Evolutionary conservation across 306 rosid genomes (phyloP), one percentile per base, ranked within the genome.

Genomic region (Quercus wislizeni): DNA sequence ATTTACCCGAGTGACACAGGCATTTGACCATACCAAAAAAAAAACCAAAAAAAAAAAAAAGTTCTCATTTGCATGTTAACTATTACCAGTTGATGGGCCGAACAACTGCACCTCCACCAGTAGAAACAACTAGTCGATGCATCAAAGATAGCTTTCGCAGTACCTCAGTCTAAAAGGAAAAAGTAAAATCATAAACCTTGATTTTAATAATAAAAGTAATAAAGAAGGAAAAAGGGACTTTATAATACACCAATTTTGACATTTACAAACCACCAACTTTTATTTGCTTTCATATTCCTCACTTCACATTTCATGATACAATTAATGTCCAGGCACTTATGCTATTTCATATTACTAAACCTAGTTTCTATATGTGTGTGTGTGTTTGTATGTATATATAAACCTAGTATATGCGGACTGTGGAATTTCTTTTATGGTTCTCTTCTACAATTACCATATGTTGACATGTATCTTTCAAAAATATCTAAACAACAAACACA

Each of bases 31-130:
- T 38, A 38, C 3, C 46, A 38, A 19, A 78, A 75, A 54, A 63
- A 30, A 69, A 27, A 21, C 21, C 21, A 21, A 80, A 52, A 65
- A 20, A 8, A 49, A 73, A 65, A 55, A 57, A 62, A 79, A 51
- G 21, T 71, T 18, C 19, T 71, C 31, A 54, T 56, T 58, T 55
- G 64, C 43, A 73, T 58, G 75, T 68, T 73, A 69, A 70, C 38
- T 56, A 59, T 76, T 31, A 95, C 99, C 99, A 95, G 89, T 95
- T 95, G 81, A 91, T 85, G 31, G 94, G 91, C 85, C 98, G 87
- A 65, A 82, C 72, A 76, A 95, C 99, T 23, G 87, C 97, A 74
- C 98, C 99, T 81, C 99, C 99, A 63, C 99, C 99, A 54, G 99
- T 95, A 76, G 99, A 93, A 86, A 91, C 84, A 78, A 95, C 96